Conservation (phyloP, 1,284 basidiomycete genomes). For the Vanrija sp. region DNA sequence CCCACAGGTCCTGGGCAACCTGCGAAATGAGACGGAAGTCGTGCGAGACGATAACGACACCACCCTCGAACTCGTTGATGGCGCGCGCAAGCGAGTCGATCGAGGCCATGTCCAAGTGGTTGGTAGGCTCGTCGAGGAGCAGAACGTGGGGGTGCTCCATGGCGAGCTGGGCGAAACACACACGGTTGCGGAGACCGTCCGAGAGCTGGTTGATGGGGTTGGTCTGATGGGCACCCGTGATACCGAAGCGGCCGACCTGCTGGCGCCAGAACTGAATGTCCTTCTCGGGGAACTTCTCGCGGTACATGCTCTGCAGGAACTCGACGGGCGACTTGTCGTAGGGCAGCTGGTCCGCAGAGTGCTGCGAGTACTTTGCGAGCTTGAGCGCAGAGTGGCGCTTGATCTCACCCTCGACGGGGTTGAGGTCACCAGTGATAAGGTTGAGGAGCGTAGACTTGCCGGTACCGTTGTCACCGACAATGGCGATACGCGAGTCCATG, state of each 20-base stretch:
- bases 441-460: conserved; percentile 97
- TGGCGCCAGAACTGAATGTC: conserved; percentile 84
- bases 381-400: conserved; percentile 86
- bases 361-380: conserved; percentile 96
- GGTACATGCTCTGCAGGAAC: conserved; percentile 81
- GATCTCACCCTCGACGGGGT: conserved; percentile 78
- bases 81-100: conserved; percentile 92
- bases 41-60: conserved; percentile 96
- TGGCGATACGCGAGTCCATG: conserved; percentile 64
- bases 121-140: conserved; percentile 63
- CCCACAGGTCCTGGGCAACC: conserved; percentile 96
- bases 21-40: conserved; percentile 95
- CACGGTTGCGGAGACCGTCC: conserved; percentile 90
- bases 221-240: conserved; percentile 90
- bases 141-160: conserved; percentile 93
- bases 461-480: conserved; percentile 96
- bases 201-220: conserved; percentile 86
- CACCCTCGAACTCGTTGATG: conserved; percentile 95
- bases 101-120: conserved; percentile 62
- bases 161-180: conserved; percentile 58
- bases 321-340: conserved; percentile 91
- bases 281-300: conserved; percentile 88
- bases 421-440: conserved; percentile 81
- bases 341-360: conserved; percentile 96
- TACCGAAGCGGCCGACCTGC: conserved; percentile 92